These are phyloP conservation scores for Vicia villosa DNA, from an alignment of 306 rosid species.

Conservation along the genomic window DNA sequence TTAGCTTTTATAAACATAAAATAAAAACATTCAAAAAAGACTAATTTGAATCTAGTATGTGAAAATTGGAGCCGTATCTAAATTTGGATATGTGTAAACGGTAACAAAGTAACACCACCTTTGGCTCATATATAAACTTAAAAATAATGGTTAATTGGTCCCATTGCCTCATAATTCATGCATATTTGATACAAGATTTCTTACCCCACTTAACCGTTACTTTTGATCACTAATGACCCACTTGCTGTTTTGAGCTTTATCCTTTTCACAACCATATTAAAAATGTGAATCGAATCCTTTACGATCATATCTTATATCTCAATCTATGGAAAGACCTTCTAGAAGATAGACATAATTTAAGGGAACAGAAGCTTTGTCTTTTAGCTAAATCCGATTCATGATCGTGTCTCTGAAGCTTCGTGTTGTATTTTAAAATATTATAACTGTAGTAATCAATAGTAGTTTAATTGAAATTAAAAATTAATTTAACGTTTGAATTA, in stretches of 20 bases:
- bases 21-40: no score
- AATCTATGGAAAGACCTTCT: constrained; percentile 45
- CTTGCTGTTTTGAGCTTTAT: constrained; percentile 41
- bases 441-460: not conserved
- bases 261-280: constrained; percentile 38
- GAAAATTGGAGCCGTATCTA: not conserved
- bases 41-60: no score
- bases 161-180: constrained; percentile 41
- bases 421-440: not conserved
- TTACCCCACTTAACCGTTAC: constrained; percentile 54
- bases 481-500: not conserved
- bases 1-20: no score
- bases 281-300: constrained; percentile 26
- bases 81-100: not conserved
- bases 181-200: constrained; percentile 47
- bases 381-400: constrained; percentile 20
- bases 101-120: not conserved
- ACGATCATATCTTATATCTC: constrained; percentile 25
- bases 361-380: constrained; percentile 38
- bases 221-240: constrained; percentile 46
- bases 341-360: constrained; percentile 43
- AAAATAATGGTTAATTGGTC: constrained; percentile 31
- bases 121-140: not conserved
- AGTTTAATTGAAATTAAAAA: not conserved
- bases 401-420: not conserved